Base-by-base conservation (phyloP, 768 basidiomycete species). In the Lentinula raphanica region DNA sequence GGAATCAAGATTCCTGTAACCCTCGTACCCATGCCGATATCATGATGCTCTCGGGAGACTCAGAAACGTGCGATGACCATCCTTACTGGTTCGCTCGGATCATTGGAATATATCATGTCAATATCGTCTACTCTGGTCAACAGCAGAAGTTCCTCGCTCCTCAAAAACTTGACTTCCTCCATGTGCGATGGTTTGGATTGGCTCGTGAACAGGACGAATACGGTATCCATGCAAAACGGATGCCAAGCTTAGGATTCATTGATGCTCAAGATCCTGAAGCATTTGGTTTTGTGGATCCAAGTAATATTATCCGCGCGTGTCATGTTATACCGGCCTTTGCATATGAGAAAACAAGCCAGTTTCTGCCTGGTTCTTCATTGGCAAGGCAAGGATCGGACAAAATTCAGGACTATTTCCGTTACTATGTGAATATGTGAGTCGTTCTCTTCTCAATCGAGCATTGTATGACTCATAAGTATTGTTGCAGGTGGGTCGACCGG, bases 1-100 rank as follows among this genome's bases (percentile, higher is more conserved):
- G 68, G 0, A 29, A 58, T 8, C 72, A 74, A 58, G 73, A 77
- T 49, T 49, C 68, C 2, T 63, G 81, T 54, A 75, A 78, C 49
- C 66, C 71, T 5, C 54, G 59, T 2, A 70, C 66, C 0, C 71
- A 74, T 12, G 49, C 67, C 0, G 68, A 78, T 27, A 57, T 81
- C n/a, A 76, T 72, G 63, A 55, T 72, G 8, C 62, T 50, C 0
- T 25, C 35, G 9, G 17, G 25, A 3, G 61, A 65, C 7, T 9
- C 8, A 11, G n/a, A n/a, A n/a, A n/a, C n/a, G n/a, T n/a, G n/a
- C n/a, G n/a, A 46, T 46, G 15, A 58, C n/a, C 56, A 65, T n/a
- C 62, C 59, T 5, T 48, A 71, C 55, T 65, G 68, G 70, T 77
- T 76, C 64, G 62, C 67, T 29, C 11, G 69, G 36, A 49, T 71